Percentiles rank a stretch among this genome's conserved stretches.
These are phyloP conservation scores for Letharia lupina DNA, from an alignment of 495 filamentous ascomycete genomes.

Conservation along the genomic window DNA sequence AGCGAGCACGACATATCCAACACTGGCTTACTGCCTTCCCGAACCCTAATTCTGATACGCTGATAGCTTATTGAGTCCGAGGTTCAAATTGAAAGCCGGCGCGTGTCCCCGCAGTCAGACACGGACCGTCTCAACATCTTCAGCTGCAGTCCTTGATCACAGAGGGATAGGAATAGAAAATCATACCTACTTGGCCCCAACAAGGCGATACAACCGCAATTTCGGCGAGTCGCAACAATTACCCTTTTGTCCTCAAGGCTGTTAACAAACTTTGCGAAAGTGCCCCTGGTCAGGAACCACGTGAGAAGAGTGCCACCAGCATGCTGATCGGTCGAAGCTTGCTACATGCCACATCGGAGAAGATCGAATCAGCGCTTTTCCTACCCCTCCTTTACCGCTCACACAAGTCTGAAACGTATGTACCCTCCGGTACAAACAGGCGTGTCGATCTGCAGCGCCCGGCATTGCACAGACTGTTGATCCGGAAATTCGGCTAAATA, in stretches of 20 bases:
- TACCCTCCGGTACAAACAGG: not conserved
- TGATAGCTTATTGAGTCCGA: not conserved
- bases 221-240: constrained; percentile 1
- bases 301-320: not conserved
- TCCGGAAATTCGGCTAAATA: not conserved
- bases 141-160: constrained; percentile 1
- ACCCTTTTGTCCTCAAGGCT: not conserved
- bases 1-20: constrained; percentile 3
- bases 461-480: not conserved
- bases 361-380: not conserved
- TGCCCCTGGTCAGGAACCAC: not conserved
- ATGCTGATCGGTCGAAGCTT: not conserved
- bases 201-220: not conserved
- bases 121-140: not conserved
- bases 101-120: not conserved
- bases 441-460: constrained; percentile 2
- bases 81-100: not conserved
- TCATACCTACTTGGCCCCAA: not conserved
- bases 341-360: not conserved
- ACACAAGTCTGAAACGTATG: constrained; percentile 12
- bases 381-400: constrained; percentile 10
- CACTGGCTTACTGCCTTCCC: not conserved
- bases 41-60: constrained; percentile 8
- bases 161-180: not conserved
- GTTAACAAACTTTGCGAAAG: not conserved